A percentile compares a stretch with the other conserved stretches of the same genome.
These are phyloP conservation scores for Hippophae tibetana DNA, from an alignment of 306 rosid species.

Conservation along the genomic window DNA sequence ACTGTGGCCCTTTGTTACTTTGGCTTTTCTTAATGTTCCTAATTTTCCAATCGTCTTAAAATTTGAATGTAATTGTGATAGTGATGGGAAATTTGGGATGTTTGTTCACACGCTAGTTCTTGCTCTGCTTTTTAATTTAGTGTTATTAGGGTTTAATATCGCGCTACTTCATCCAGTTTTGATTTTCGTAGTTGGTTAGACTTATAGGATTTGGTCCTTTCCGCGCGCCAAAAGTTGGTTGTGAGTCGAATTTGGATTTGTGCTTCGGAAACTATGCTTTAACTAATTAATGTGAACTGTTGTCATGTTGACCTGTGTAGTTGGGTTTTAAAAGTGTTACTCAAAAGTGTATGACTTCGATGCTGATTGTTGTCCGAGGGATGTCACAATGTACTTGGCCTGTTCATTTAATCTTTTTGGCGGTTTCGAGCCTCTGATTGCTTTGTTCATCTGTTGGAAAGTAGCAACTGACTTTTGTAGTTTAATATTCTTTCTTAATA, in stretches of 20 bases:
- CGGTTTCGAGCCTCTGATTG: too few relatives aligned
- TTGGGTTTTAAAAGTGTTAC: too few relatives aligned
- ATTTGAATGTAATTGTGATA: neutral
- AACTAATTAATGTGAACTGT: neutral
- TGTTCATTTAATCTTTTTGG: too few relatives aligned
- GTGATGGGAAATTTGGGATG: constrained; percentile 10
- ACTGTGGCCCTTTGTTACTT: neutral
- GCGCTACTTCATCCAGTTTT: neutral
- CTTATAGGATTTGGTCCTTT: neutral
- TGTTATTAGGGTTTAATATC: constrained; percentile 38
- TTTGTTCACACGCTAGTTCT: neutral
- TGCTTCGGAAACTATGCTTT: neutral
- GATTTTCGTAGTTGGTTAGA: neutral
- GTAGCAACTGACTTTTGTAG: too few relatives aligned
- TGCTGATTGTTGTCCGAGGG: too few relatives aligned
- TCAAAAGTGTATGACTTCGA: neutral
- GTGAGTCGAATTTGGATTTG: constrained; percentile 1
- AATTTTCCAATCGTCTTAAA: neutral
- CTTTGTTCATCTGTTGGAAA: too few relatives aligned
- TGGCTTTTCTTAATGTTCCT: neutral
- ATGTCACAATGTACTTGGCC: too few relatives aligned
- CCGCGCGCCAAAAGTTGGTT: constrained; percentile 4
- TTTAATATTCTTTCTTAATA: too few relatives aligned
- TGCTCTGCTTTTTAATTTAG: constrained; percentile 2
- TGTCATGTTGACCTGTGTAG: neutral